phyloP scores from a whole-genome alignment of 225 moss, liverwort and hornwort species.

The Takakia lepidozioides region DNA sequence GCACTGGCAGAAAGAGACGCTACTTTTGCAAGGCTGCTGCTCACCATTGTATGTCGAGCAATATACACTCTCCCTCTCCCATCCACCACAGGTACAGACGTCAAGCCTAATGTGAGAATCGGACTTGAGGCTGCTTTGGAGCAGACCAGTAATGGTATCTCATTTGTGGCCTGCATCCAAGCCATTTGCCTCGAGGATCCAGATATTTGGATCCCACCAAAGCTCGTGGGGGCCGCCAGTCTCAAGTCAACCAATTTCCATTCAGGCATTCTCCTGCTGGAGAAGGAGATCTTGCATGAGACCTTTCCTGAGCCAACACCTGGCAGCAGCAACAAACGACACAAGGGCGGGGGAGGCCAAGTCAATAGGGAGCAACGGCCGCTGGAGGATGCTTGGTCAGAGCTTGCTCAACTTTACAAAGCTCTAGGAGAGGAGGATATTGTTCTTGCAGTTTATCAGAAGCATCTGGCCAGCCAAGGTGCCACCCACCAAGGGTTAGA shows the following conservation, averaged over 20 bases:
- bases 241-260: conserved; percentile 77
- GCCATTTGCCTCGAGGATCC: conserved; percentile 77
- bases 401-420: conserved; percentile 68
- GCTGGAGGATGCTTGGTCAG: conserved; percentile 83
- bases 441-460: conserved; percentile 67
- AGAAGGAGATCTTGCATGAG: conserved; percentile 64
- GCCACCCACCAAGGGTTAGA: conserved; percentile 68
- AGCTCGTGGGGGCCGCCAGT: conserved; percentile 66
- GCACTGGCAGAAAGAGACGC: conserved; percentile 74
- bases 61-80: conserved; percentile 56
- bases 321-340: conserved; percentile 32
- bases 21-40: conserved; percentile 65
- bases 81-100: conserved; percentile 21
- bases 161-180: conserved; percentile 71
- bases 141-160: conserved; percentile 68
- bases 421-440: conserved; percentile 80
- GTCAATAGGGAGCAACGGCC: conserved; percentile 27
- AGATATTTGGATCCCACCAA: conserved; percentile 77
- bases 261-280: conserved; percentile 72
- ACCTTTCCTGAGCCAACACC: conserved; percentile 21
- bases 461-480: conserved; percentile 52
- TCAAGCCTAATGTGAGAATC: conserved; percentile 44
- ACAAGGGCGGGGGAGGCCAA: conserved; percentile 61
- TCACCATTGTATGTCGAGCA: conserved; percentile 61
- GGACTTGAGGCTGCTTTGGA: conserved; percentile 67